These are phyloP conservation scores for Neostapfia colusana DNA, from an alignment of 176 grass and related monocot species.

Conservation along the genomic window DNA sequence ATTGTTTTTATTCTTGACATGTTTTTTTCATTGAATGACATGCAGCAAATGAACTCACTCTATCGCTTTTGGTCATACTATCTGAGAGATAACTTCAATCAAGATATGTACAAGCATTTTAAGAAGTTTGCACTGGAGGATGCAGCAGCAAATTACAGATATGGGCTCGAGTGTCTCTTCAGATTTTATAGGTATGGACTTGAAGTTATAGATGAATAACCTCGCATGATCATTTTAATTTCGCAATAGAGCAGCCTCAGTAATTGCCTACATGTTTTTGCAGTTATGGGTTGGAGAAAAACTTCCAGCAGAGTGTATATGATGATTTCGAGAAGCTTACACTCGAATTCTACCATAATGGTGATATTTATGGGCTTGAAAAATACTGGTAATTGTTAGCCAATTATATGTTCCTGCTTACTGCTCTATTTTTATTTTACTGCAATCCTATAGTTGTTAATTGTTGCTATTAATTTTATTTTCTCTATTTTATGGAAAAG, in stretches of 20 bases:
- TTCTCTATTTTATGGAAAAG: background rate
- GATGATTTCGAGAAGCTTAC: conserved; percentile 91
- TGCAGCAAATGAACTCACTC: conserved; percentile 99
- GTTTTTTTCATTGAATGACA: conserved; percentile 4
- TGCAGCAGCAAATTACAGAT: conserved; percentile 81
- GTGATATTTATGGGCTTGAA: conserved; percentile 95
- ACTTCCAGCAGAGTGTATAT: conserved; percentile 80
- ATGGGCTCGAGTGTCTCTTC: conserved; percentile 97
- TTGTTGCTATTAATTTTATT: background rate
- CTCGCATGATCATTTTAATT: background rate
- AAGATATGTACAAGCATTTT: conserved; percentile 92
- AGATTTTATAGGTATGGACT: conserved; percentile 91
- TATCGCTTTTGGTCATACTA: conserved; percentile 99
- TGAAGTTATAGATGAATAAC: background rate
- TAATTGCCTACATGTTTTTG: conserved; percentile 20
- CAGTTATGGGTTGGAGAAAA: conserved; percentile 99
- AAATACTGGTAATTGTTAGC: conserved; percentile 84
- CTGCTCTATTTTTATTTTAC: conserved; percentile 13
- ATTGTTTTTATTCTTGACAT: conserved; percentile 11
- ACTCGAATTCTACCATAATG: conserved; percentile 70
- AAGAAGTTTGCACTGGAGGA: conserved; percentile 82
- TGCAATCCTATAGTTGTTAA: background rate
- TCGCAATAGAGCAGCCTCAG: conserved; percentile 4
- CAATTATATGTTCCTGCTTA: conserved; percentile 30
- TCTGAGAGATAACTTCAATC: conserved; percentile 89